phyloP scores from a whole-genome alignment of 192 early-diverging fungal species.

The Gorgonomyces haynaldii region DNA sequence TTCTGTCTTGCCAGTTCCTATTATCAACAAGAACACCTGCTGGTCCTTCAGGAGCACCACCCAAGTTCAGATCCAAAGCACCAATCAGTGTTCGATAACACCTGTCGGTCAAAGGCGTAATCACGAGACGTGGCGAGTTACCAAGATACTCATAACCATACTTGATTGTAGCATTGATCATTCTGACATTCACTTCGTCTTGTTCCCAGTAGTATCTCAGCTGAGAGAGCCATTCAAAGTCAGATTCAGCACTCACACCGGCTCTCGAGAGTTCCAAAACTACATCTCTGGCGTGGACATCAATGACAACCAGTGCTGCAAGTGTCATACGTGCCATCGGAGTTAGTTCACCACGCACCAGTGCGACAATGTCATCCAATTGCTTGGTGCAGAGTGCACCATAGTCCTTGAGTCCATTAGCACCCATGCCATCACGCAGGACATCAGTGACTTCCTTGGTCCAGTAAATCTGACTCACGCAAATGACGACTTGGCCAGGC shows the following conservation, averaged over 20 bases:
- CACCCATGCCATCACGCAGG: constrained; percentile 26
- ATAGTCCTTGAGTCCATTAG: constrained; percentile 24
- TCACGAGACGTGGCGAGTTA: constrained; percentile 41
- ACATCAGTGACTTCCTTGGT: constrained; percentile 45
- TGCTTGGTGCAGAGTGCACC: constrained; percentile 37
- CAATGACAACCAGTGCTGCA: constrained; percentile 48
- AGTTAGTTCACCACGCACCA: constrained; percentile 47
- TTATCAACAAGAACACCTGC: too few relatives aligned
- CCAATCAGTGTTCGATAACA: constrained; percentile 57
- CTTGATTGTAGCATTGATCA: constrained; percentile 50
- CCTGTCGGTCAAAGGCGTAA: constrained; percentile 48
- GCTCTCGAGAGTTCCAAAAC: constrained; percentile 36
- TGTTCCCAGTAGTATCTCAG: constrained; percentile 53
- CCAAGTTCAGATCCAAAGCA: constrained; percentile 46
- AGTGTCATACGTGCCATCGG: constrained; percentile 45
- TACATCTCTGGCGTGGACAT: constrained; percentile 49
- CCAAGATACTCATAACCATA: constrained; percentile 53
- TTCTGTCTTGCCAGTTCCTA: constrained; percentile 53
- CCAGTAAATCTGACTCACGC: constrained; percentile 51
- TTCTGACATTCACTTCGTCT: constrained; percentile 44
- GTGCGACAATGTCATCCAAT: constrained; percentile 38
- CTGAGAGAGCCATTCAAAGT: constrained; percentile 53
- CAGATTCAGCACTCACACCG: constrained; percentile 28
- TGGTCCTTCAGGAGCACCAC: constrained; percentile 49
- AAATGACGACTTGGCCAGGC: constrained; percentile 48